Base-by-base conservation (phyloP, 2,329 filamentous ascomycete genomes). In the Cercospora beticola region DNA sequence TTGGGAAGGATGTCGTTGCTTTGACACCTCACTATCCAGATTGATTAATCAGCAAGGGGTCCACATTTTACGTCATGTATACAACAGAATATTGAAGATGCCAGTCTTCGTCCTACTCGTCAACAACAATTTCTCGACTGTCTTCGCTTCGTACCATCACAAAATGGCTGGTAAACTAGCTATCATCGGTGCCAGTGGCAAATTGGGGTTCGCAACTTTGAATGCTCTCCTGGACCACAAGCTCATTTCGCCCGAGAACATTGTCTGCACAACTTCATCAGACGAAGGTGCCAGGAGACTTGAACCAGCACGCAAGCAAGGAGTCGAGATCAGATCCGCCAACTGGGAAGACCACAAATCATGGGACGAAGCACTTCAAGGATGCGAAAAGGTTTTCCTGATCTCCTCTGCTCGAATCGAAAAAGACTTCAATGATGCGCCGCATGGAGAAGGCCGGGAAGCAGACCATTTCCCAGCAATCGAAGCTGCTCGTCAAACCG, bases 141-240 rank as follows among this genome's bases (percentile, higher is more conserved):
- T 2, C 23, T 1, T 30, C 14, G 8, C 3, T 3, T n/a, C 6
- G 6, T 1, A n/a, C 6, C 1, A 16, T 28, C 12, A 7, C 21
- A 8, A 28, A 1, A 68, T 68, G 66, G 10, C 66, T 14, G 60
- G 61, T 16, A 68, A 63, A 64, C 72, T 83, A 59, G 80, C 79
- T 23, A 79, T 84, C 63, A 81, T 81, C 58, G 81, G 81, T 61
- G 80, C 82, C 62, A 82, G 81, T 16, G 82, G 82, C 62, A 83
- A 83, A 68, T 77, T 84, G 8, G 82, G 82, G 66, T 78, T 78
- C 54, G 81, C 81, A 10, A 82, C 82, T 18, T 76, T 84, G 26
- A 73, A 73, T 28, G 77, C 81, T 43, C 77, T 84, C 23, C 77
- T 83, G n/a, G 73, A 80, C 6, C 76, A 82, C 71, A 75, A 79